Conservation (phyloP, 768 basidiomycete genomes). For the Suillus subluteus region DNA sequence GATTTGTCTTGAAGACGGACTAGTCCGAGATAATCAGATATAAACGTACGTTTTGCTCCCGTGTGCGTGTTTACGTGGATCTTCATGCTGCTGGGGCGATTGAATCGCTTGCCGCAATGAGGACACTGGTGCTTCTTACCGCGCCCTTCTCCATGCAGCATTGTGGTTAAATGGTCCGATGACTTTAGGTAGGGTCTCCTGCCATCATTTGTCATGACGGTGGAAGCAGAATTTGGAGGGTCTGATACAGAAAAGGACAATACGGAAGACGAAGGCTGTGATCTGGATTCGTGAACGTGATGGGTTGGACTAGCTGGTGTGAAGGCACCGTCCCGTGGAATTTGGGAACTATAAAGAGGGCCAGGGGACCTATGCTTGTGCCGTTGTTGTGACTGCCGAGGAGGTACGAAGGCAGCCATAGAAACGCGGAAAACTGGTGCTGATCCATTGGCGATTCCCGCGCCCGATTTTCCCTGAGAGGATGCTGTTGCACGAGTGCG, state of each 20-base stretch:
- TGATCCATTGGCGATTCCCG: constrained; percentile 37
- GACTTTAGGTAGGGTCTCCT: constrained; percentile 33
- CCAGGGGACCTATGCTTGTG: constrained; percentile 3
- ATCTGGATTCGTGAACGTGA: constrained; percentile 15
- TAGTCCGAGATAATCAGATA: constrained; percentile 11
- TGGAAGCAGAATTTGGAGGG: constrained; percentile 28
- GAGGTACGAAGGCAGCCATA: constrained; percentile 21
- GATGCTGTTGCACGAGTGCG: constrained; percentile 33
- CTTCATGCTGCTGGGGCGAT: constrained; percentile 45
- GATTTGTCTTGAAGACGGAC: constrained; percentile 3
- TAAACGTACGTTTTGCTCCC: constrained; percentile 40
- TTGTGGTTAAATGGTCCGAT: constrained; percentile 28
- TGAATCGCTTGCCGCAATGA: constrained; percentile 45
- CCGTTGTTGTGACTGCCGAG: constrained; percentile 6
- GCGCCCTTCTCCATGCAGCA: constrained; percentile 34
- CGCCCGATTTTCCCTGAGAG: constrained; percentile 13
- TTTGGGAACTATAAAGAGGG: constrained; percentile 25
- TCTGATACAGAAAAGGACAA: constrained; percentile 38
- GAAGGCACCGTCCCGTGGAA: not conserved
- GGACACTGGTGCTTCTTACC: constrained; percentile 42
- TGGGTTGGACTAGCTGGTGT: not conserved
- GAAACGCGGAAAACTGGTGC: constrained; percentile 44
- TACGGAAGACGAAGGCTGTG: constrained; percentile 34
- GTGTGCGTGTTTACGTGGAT: constrained; percentile 47
- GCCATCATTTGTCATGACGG: constrained; percentile 33